Evolutionary conservation across 73 alveolate species (phyloP), one percentile per base, ranked within the genome.

Genomic region (Stentor coeruleus): DNA sequence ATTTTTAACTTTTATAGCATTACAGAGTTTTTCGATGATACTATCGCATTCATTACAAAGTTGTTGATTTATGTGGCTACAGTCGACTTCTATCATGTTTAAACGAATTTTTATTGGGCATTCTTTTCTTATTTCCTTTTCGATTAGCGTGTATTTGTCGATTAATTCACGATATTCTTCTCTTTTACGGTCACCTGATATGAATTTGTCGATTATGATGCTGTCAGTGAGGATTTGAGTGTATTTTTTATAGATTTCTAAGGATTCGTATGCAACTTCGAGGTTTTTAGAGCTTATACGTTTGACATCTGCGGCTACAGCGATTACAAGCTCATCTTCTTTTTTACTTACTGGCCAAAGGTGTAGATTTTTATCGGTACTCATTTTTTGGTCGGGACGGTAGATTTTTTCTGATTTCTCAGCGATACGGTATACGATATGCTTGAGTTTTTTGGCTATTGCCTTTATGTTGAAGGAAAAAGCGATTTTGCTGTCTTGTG

Each of bases 361-460:
- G 59, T 90, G 92, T 76, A 81, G 79, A 2, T 66, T 90, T 90
- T 92, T 93, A 14, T 92, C 98, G 58, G 92, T 84, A 15, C 97
- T 91, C 0, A 94, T 94, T 33, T 93, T 90, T 82, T 92, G 93
- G 86, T 94, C 98, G 11, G 98, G 98, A 81, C 98, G 81, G 3
- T 94, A 94, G 59, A 94, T 83, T 76, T 91, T 90, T 82, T 92
- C 85, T 35, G 95, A 84, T 38, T 89, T 87, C 40, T 84, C 84
- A 26, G 90, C 94, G 0, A 94, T 88, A 30, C 81, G 85, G 55
- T 94, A 95, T 3, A 92, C 93, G n/a, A 94, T 81, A 79, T 77
- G 72, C 14, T 83, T 84, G 42, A 92, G 87, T 33, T 90, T 93
- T 42, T 86, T 85, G 80, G 85, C 76, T 0, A 94, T 95, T 41